Conservation (phyloP, 805 yeast genomes). For the Brettanomyces nanus region DNA sequence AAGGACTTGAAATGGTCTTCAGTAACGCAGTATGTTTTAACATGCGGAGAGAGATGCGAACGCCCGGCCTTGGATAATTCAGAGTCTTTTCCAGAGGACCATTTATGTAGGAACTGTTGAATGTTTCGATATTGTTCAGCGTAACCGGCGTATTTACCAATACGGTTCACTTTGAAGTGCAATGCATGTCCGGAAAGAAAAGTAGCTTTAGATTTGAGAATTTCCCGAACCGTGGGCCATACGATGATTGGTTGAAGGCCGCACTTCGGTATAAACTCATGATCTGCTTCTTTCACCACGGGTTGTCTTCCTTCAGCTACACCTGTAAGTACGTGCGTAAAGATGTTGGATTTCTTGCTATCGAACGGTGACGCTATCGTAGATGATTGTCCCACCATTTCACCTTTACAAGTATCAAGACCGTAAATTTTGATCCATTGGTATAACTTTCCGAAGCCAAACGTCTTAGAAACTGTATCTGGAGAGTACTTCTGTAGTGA, state of each 20-base stretch:
- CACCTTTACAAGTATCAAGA: slow-evolving; percentile 21
- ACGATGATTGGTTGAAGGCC: slow-evolving; percentile 22
- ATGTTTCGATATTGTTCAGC: slow-evolving; percentile 34
- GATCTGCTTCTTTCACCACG: slow-evolving; percentile 14
- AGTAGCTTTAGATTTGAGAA: slow-evolving; percentile 13
- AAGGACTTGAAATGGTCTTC: slow-evolving; percentile 41
- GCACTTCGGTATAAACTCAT: slow-evolving; percentile 7
- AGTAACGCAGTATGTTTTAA: slow-evolving; percentile 56
- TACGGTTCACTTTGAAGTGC: slow-evolving; percentile 11
- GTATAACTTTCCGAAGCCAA: slow-evolving; percentile 41
- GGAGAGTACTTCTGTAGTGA: background rate
- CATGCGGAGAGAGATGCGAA: slow-evolving; percentile 37
- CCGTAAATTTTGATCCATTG: slow-evolving; percentile 31
- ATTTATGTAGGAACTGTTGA: slow-evolving; percentile 34
- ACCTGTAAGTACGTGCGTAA: slow-evolving; percentile 42
- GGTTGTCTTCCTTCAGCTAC: slow-evolving; percentile 26
- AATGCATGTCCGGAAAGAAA: slow-evolving; percentile 24
- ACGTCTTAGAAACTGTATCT: slow-evolving; percentile 11
- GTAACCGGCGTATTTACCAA: slow-evolving; percentile 15
- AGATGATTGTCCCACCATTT: slow-evolving; percentile 37
- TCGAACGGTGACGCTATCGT: slow-evolving; percentile 41
- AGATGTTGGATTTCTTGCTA: slow-evolving; percentile 27
- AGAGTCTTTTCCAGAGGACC: slow-evolving; percentile 28
- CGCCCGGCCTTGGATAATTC: slow-evolving; percentile 20
- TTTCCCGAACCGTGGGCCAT: slow-evolving; percentile 27